Percentiles rank a stretch among this genome's conserved stretches.
Evolutionary conservation across 2,329 filamentous ascomycete genomes (phyloP).

Genomic region (Exophiala xenobiotica): DNA sequence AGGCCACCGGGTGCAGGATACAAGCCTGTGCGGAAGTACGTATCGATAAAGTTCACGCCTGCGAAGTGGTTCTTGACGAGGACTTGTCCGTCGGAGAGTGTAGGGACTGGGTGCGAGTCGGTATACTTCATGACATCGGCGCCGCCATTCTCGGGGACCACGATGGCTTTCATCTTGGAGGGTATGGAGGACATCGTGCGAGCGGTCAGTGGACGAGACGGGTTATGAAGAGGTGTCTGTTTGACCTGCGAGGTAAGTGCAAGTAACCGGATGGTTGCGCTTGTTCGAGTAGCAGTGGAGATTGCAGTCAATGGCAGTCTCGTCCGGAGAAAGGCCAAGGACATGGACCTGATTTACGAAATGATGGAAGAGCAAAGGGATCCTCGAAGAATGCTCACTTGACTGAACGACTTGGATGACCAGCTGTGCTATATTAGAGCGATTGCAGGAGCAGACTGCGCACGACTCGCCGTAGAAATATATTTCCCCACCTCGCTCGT

Average conservation of each 20-base stretch:
- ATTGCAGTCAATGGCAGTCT: conserved; percentile 4
- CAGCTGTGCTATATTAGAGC: no score
- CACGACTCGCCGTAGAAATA: no score
- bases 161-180: conserved; percentile 68
- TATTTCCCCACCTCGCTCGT: no score
- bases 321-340: conserved; percentile 1
- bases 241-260: conserved; percentile 6
- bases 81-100: conserved; percentile 66
- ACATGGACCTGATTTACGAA: conserved; percentile 4
- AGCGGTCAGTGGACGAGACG: background rate
- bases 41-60: conserved; percentile 89
- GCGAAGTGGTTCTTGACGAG: conserved; percentile 77
- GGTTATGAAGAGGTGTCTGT: background rate
- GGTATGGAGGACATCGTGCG: conserved; percentile 27
- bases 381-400: no score
- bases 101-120: conserved; percentile 69
- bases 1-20: conserved; percentile 64
- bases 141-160: conserved; percentile 70
- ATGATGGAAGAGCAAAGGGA: no score
- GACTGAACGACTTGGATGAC: no score
- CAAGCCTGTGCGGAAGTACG: conserved; percentile 82
- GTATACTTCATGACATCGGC: conserved; percentile 70
- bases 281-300: conserved; percentile 2
- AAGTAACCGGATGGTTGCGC: conserved; percentile 8
- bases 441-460: no score